Conservation (phyloP, 352 stramenopile species). For the Phytophthora gonapodyides region DNA sequence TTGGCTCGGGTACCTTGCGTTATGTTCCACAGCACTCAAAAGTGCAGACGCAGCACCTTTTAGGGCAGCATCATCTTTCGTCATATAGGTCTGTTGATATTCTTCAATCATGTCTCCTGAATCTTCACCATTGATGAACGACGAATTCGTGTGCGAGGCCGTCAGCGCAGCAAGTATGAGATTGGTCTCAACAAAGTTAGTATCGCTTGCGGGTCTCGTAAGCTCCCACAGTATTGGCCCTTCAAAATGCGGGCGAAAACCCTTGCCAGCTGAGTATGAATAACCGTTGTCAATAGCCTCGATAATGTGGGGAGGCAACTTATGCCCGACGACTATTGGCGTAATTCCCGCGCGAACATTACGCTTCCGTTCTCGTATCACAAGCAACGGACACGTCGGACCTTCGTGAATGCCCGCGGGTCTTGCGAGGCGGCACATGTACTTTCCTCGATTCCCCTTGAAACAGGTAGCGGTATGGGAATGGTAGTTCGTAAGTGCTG, state of each 20-base stretch:
- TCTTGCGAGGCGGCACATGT: constrained; percentile 5
- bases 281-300: background rate
- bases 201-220: background rate
- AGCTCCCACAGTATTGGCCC: constrained; percentile 8
- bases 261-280: background rate
- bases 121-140: constrained; percentile 13
- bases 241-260: constrained; percentile 3
- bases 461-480: constrained; percentile 3
- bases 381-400: constrained; percentile 7
- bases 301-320: background rate
- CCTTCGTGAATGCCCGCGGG: constrained; percentile 20
- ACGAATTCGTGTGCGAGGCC: constrained; percentile 5
- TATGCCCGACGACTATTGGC: background rate
- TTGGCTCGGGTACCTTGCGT: background rate
- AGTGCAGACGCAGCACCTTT: constrained; percentile 8
- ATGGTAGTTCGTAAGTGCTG: constrained; percentile 1
- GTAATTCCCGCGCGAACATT: background rate
- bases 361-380: background rate
- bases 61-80: constrained; percentile 1
- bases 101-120: constrained; percentile 11
- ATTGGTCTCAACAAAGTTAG: constrained; percentile 4
- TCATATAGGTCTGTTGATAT: constrained; percentile 16
- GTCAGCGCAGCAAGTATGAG: constrained; percentile 11
- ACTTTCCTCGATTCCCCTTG: constrained; percentile 3
- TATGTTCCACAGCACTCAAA: constrained; percentile 3